Base-by-base conservation (phyloP, 2,329 filamentous ascomycete species). In the Verticillium zaregamsianum region DNA sequence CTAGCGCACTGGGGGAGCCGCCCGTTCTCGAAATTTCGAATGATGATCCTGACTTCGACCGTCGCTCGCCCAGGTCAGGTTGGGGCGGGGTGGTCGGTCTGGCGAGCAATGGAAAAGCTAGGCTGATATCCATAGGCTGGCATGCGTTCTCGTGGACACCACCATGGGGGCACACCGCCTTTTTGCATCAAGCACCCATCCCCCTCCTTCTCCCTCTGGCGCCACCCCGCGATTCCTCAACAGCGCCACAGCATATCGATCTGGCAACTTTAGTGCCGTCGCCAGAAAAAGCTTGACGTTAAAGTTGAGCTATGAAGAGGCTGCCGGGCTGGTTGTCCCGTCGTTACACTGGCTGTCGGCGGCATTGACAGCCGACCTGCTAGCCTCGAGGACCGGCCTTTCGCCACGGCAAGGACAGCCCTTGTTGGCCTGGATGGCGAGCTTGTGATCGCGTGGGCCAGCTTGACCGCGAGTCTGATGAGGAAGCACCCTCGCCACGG, bases 101-200 rank as follows among this genome's bases (percentile, higher is more conserved):
- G 23, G n/a, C 20, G 45, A 52, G 45, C 11, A 28, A 23, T 57
- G 59, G 52, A 52, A 52, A 59, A 59, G 28, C 35, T 62, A 49
- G 55, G 54, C 64, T 59, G n/a, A 31, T 35, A 33, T 17, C 56
- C 40, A 45, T 62, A 60, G 54, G 63, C 56, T 62, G 45, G 59
- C 54, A 37, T 63, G 54, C 59, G 64, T 35, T 55, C 49, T 55
- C 54, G 17, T 60, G 56, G 59, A 64, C 64, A 64, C 62, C 64
- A 64, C 37, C 40, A 39, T 55, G 25, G 52, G 40, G 61, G 52
- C 63, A 65, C 66, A 68, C 66, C 66, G 66, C 66, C 64, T 67
- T 68, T 68, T 68, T 61, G 45, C 49, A 61, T 55, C 57, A 61
- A 55, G 55, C 62, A 60, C 60, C 15, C 58, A 59, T 59, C 59